phyloP scores from a whole-genome alignment of 768 basidiomycete genomes.

The Hericium alpestre region DNA sequence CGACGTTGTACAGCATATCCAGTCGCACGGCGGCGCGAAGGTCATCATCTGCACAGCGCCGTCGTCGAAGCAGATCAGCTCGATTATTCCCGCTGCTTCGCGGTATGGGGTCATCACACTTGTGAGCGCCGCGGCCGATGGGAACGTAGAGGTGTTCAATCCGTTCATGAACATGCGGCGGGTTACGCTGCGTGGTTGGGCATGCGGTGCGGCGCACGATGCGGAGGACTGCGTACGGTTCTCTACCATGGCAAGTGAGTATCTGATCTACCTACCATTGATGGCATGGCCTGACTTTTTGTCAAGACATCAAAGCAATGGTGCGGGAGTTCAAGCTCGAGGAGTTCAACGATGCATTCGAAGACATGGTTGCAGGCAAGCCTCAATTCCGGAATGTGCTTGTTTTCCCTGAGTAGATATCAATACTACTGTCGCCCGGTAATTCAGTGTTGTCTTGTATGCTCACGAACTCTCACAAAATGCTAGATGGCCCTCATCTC shows the following conservation, averaged over 20 bases:
- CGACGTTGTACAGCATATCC: conserved; percentile 14
- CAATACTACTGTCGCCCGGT: no score
- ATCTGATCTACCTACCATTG: not conserved
- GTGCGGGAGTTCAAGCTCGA: conserved; percentile 91
- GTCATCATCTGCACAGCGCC: conserved; percentile 18
- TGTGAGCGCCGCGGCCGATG: conserved; percentile 6
- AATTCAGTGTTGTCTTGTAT: no score
- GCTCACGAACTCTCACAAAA: no score
- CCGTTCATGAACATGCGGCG: conserved; percentile 7
- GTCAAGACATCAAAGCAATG: conserved; percentile 28
- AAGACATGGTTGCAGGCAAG: conserved; percentile 1
- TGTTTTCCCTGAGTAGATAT: not conserved
- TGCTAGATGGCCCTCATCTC: no score
- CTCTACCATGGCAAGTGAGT: conserved; percentile 5
- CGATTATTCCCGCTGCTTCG: not conserved
- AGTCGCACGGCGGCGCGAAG: conserved; percentile 23
- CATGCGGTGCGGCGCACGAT: conserved; percentile 5
- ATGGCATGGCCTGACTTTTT: not conserved
- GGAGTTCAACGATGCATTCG: conserved; percentile 20
- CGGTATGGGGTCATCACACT: conserved; percentile 4
- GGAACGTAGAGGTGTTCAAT: conserved; percentile 3
- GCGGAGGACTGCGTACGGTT: conserved; percentile 7
- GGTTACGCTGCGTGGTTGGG: conserved; percentile 4
- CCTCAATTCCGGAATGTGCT: conserved; percentile 10
- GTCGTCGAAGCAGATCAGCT: not conserved